phyloP scores from a whole-genome alignment of 805 yeast genomes.

The Cyberlindnera mississippiensis region DNA sequence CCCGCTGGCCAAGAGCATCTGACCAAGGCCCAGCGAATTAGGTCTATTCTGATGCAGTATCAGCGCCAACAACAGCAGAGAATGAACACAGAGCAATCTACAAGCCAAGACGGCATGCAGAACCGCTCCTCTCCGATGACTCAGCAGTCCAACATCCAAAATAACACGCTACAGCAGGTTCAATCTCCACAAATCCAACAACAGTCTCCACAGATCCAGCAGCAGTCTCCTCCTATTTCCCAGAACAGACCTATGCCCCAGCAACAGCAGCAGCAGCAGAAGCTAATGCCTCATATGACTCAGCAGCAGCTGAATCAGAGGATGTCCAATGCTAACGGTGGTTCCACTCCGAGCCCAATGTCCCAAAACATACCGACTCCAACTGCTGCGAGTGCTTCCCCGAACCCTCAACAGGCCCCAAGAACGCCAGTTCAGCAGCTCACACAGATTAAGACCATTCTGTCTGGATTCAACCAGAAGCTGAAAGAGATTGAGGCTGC shows the following conservation, averaged over 20 bases:
- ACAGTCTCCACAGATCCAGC: constrained; percentile 12
- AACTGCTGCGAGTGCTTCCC: constrained; percentile 5
- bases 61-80: constrained; percentile 42
- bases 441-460: constrained; percentile 42
- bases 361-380: constrained; percentile 10
- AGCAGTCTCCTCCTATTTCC: constrained; percentile 17
- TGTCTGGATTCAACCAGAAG: constrained; percentile 47
- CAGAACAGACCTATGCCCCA: constrained; percentile 25
- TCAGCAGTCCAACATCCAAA: constrained; percentile 3
- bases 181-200: constrained; percentile 13
- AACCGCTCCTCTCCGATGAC: constrained; percentile 13
- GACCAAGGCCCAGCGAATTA: constrained; percentile 59
- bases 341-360: constrained; percentile 20
- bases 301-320: constrained; percentile 11
- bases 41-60: constrained; percentile 53
- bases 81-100: constrained; percentile 20
- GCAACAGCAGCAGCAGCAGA: constrained; percentile 17
- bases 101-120: constrained; percentile 1
- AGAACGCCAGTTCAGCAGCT: constrained; percentile 30
- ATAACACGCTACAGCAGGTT: not conserved
- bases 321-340: constrained; percentile 3
- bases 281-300: constrained; percentile 5
- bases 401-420: constrained; percentile 8
- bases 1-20: constrained; percentile 61
- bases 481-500: constrained; percentile 47